These are phyloP conservation scores for Clathrospora elynae DNA, from an alignment of 2,329 filamentous ascomycete genomes.

Conservation along the genomic window DNA sequence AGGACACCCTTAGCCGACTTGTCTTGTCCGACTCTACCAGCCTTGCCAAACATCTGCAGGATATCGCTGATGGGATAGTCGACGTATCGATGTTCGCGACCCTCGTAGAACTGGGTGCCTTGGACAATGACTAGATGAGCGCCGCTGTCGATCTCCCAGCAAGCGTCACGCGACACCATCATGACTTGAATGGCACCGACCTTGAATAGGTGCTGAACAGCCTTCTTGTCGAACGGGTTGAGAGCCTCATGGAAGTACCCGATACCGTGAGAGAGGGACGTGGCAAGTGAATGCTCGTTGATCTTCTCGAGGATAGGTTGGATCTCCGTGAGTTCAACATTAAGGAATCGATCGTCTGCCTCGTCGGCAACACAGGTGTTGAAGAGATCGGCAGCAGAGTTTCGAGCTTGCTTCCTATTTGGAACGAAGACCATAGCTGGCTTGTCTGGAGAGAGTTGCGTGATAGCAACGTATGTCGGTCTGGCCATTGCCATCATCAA, in stretches of 20 bases:
- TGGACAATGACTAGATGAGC: constrained; percentile 94
- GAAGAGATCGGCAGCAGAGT: constrained; percentile 83
- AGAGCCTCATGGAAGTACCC: constrained; percentile 97
- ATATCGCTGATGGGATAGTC: constrained; percentile 95
- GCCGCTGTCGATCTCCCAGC: constrained; percentile 89
- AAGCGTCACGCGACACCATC: constrained; percentile 82
- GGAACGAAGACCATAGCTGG: constrained; percentile 92
- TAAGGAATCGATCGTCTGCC: constrained; percentile 90
- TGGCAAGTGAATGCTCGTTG: constrained; percentile 83
- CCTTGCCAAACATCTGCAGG: constrained; percentile 97
- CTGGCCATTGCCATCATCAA: constrained; percentile 99
- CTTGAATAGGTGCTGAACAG: constrained; percentile 89
- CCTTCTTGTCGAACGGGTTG: constrained; percentile 84
- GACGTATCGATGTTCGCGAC: constrained; percentile 93
- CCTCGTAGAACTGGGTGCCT: constrained; percentile 97
- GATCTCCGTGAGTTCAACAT: constrained; percentile 82
- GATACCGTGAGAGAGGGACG: constrained; percentile 89
- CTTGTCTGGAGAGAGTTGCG: constrained; percentile 85
- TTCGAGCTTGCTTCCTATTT: constrained; percentile 87
- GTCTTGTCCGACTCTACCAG: constrained; percentile 77
- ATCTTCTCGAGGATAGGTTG: constrained; percentile 79
- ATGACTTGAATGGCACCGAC: constrained; percentile 89
- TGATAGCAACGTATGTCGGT: constrained; percentile 85
- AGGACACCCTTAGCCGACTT: constrained; percentile 87
- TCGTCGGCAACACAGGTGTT: constrained; percentile 87